phyloP scores from a whole-genome alignment of 306 rosid species.

The Acmispon strigosus region DNA sequence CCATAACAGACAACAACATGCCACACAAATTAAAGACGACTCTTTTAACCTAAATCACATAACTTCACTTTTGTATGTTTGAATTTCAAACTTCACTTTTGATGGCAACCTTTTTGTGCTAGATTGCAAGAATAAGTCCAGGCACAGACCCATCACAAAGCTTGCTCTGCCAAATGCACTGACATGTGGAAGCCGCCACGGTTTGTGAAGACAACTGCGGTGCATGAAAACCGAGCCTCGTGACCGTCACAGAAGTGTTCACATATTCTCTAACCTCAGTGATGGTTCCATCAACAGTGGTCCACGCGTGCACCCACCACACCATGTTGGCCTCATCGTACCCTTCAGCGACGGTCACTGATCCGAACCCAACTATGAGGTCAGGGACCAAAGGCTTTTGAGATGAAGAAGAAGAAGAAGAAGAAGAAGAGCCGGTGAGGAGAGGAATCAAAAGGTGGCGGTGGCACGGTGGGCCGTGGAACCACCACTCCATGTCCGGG shows the following conservation, averaged over 20 bases:
- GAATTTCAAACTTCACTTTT: no score
- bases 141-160: constrained; percentile 49
- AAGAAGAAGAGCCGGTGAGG: constrained; percentile 48
- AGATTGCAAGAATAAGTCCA: constrained; percentile 61
- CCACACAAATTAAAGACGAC: neutral
- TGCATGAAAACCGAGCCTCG: constrained; percentile 27
- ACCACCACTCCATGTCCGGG: constrained; percentile 77
- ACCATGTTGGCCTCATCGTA: constrained; percentile 31
- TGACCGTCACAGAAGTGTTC: constrained; percentile 65
- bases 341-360: constrained; percentile 61
- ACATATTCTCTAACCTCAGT: constrained; percentile 67
- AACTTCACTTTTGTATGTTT: no score
- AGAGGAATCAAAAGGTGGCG: constrained; percentile 51
- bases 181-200: constrained; percentile 22
- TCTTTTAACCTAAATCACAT: neutral
- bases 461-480: constrained; percentile 68
- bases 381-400: constrained; percentile 31
- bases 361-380: constrained; percentile 43
- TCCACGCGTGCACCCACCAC: constrained; percentile 89
- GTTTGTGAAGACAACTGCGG: neutral
- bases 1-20: neutral
- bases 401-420: neutral
- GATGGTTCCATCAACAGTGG: constrained; percentile 37
- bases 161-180: constrained; percentile 66
- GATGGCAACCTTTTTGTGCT: neutral